Evolutionary conservation across 257 asterid genomes (phyloP).

Genomic region (Solanum sejunctum): DNA sequence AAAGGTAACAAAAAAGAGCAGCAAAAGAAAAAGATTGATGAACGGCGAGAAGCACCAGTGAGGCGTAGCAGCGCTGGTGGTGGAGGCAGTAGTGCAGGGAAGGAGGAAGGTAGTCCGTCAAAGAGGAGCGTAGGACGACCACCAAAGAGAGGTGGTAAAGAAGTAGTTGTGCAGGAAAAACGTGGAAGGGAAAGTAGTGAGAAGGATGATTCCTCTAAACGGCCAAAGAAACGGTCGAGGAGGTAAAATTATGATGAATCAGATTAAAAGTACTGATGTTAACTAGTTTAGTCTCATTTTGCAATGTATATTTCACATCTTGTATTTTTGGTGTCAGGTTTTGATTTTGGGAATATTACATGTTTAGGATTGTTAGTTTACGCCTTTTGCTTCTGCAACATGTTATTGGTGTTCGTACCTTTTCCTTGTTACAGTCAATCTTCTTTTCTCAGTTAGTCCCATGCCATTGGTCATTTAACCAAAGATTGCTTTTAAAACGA

Average conservation of each 20-base stretch:
- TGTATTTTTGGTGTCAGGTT: neutral
- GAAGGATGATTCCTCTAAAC: slow-evolving; percentile 17
- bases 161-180: neutral
- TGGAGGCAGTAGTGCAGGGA: neutral
- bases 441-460: neutral
- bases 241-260: slow-evolving; percentile 6
- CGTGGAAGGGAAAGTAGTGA: slow-evolving; percentile 16
- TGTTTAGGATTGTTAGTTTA: neutral
- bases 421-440: neutral
- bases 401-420: neutral
- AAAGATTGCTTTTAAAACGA: neutral
- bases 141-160: slow-evolving; percentile 20
- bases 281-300: neutral
- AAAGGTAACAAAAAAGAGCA: slow-evolving; percentile 8
- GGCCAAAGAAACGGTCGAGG: slow-evolving; percentile 24
- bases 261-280: neutral
- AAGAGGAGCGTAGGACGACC: slow-evolving; percentile 19
- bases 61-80: slow-evolving; percentile 1
- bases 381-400: neutral
- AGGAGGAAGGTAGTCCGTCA: slow-evolving; percentile 22
- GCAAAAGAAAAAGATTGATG: slow-evolving; percentile 11
- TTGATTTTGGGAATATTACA: neutral
- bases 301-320: neutral
- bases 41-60: slow-evolving; percentile 6
- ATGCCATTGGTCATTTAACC: neutral